phyloP scores from a whole-genome alignment of 2,329 filamentous ascomycete genomes.

The Trichophyton equinum region DNA sequence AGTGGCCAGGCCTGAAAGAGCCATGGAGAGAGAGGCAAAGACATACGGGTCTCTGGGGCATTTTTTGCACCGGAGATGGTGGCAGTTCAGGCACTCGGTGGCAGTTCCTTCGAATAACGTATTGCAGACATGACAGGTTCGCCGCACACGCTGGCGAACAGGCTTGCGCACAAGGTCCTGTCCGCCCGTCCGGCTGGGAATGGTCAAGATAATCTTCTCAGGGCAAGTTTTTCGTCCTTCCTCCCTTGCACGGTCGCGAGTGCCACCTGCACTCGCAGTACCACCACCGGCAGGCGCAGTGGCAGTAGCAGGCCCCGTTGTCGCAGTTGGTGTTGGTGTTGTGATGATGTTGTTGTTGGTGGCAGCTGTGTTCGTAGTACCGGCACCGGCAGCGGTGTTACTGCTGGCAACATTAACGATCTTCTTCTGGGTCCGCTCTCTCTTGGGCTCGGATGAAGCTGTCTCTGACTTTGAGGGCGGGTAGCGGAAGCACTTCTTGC shows the following conservation, averaged over 20 bases:
- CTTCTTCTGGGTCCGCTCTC: slow-evolving; percentile 17
- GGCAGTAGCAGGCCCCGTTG: too few species aligned
- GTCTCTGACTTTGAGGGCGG: slow-evolving; percentile 51
- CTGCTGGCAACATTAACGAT: neutral
- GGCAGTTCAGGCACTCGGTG: slow-evolving; percentile 56
- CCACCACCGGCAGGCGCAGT: too few species aligned
- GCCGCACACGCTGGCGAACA: slow-evolving; percentile 58
- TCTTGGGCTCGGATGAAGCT: slow-evolving; percentile 35
- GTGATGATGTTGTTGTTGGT: too few species aligned
- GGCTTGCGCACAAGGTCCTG: slow-evolving; percentile 62
- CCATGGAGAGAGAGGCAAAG: neutral
- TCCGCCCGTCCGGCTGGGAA: slow-evolving; percentile 52
- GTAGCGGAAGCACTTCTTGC: slow-evolving; percentile 65
- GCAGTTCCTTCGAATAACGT: slow-evolving; percentile 46
- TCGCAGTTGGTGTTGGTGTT: too few species aligned
- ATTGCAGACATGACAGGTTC: slow-evolving; percentile 63
- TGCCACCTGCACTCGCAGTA: neutral
- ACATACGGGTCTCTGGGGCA: slow-evolving; percentile 71
- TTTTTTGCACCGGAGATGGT: slow-evolving; percentile 63
- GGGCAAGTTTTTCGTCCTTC: slow-evolving; percentile 12
- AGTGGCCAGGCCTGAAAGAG: too few species aligned
- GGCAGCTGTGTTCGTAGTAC: neutral
- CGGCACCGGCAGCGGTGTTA: slow-evolving; percentile 15
- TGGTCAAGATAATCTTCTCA: slow-evolving; percentile 36
- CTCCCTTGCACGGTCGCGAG: slow-evolving; percentile 10